Percentiles rank a stretch among this genome's conserved stretches.
These are phyloP conservation scores for Trametes elegans DNA, from an alignment of 768 basidiomycete species.

Conservation along the genomic window DNA sequence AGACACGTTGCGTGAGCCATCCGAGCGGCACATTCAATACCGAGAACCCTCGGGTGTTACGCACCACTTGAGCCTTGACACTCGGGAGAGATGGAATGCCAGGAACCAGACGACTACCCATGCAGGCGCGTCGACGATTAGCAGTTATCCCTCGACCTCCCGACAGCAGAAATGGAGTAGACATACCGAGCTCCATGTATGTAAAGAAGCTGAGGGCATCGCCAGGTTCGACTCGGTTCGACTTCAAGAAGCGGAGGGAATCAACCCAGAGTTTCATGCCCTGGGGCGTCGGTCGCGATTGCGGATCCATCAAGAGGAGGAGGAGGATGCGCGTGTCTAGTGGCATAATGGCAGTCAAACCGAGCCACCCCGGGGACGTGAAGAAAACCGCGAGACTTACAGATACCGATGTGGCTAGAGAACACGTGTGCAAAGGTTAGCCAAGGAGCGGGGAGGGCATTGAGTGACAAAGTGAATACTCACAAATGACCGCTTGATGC, in stretches of 20 bases:
- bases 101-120: constrained; percentile 39
- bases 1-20: background rate
- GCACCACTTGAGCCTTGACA: constrained; percentile 43
- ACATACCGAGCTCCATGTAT: constrained; percentile 53
- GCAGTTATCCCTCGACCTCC: background rate
- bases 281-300: constrained; percentile 41
- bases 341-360: background rate
- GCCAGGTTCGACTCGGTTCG: constrained; percentile 44
- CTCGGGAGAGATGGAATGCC: constrained; percentile 45
- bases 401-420: constrained; percentile 52
- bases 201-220: constrained; percentile 56
- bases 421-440: background rate
- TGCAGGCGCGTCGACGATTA: background rate
- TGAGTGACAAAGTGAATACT: constrained; percentile 18
- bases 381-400: constrained; percentile 31
- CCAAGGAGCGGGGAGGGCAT: background rate
- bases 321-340: constrained; percentile 48
- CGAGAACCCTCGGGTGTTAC: constrained; percentile 12
- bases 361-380: background rate
- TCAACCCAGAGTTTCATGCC: constrained; percentile 62
- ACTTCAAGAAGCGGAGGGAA: constrained; percentile 48
- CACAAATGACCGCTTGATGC: constrained; percentile 41
- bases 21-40: background rate
- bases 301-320: constrained; percentile 45
- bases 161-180: background rate